A percentile compares a stretch with the other conserved stretches of the same genome.
Conservation (phyloP, 169 alveolate species). For the Plasmodium ovale region DNA sequence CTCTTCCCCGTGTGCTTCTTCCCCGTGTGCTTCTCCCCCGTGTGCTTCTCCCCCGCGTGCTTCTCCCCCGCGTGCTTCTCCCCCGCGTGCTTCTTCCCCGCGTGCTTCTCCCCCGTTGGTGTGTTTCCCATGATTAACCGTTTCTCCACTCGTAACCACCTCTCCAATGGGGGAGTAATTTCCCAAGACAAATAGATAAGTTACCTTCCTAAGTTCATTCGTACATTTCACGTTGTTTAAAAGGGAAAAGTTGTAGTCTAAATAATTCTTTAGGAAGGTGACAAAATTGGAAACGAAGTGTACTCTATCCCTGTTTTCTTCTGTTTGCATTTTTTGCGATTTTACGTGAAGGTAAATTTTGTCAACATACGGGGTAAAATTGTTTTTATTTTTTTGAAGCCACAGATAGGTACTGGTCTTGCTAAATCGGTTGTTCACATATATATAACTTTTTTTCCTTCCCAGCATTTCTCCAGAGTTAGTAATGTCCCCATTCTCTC, state of each 20-base stretch:
- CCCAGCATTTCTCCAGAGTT: neutral
- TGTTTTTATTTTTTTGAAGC: neutral
- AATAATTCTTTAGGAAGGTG: constrained; percentile 8
- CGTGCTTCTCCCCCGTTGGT: too few species aligned
- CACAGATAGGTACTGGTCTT: constrained; percentile 9
- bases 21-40: too few species aligned
- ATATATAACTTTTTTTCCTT: constrained; percentile 3
- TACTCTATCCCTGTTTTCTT: neutral
- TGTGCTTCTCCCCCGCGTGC: too few species aligned
- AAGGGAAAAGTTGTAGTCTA: constrained; percentile 42
- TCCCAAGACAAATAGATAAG: constrained; percentile 12
- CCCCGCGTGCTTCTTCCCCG: too few species aligned
- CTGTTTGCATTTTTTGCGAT: neutral
- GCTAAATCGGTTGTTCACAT: constrained; percentile 1
- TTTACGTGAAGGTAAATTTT: neutral
- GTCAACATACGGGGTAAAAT: constrained; percentile 6
- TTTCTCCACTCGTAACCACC: too few species aligned
- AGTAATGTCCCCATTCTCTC: neutral
- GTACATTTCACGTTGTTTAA: constrained; percentile 15
- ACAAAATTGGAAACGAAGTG: neutral
- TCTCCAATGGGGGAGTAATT: too few species aligned
- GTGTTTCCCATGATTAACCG: too few species aligned
- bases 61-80: too few species aligned
- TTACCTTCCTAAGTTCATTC: constrained; percentile 10
- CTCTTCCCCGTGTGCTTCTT: too few species aligned